Evolutionary conservation across 2,329 filamentous ascomycete species (phyloP).

Genomic region (Neonectria punicea): DNA sequence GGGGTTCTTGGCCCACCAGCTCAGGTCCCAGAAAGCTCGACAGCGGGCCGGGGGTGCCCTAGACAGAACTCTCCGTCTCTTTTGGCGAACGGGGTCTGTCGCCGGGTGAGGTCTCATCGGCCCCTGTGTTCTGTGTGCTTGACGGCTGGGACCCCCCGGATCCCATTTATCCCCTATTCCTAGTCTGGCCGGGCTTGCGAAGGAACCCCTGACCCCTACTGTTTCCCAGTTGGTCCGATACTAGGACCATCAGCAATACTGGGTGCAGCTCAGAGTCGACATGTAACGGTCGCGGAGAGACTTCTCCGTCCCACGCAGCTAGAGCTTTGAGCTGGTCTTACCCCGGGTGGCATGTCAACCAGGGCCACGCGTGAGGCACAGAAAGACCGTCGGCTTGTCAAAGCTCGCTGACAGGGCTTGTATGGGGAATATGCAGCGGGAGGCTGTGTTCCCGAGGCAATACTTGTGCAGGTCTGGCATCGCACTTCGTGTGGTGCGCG

Average conservation of each 20-base stretch:
- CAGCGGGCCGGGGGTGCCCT: slow-evolving; percentile 35
- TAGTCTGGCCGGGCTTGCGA: slow-evolving; percentile 50
- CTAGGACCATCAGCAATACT: slow-evolving; percentile 26
- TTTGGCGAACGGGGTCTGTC: slow-evolving; percentile 41
- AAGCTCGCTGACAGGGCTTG: slow-evolving; percentile 32
- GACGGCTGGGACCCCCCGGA: slow-evolving; percentile 34
- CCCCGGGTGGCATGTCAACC: slow-evolving; percentile 38
- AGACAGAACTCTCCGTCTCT: slow-evolving; percentile 38
- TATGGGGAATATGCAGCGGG: slow-evolving; percentile 37
- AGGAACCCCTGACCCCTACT: slow-evolving; percentile 31
- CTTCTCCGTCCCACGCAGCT: slow-evolving; percentile 29
- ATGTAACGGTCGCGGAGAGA: slow-evolving; percentile 35
- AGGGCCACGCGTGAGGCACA: slow-evolving; percentile 30
- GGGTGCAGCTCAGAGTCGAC: slow-evolving; percentile 29
- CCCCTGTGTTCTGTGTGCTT: slow-evolving; percentile 33
- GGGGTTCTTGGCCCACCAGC: slow-evolving; percentile 34
- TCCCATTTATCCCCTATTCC: slow-evolving; percentile 41
- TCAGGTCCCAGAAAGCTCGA: slow-evolving; percentile 29
- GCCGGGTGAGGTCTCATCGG: slow-evolving; percentile 30
- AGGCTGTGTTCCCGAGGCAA: slow-evolving; percentile 28
- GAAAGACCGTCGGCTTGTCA: slow-evolving; percentile 19
- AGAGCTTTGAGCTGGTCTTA: slow-evolving; percentile 33
- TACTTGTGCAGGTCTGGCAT: slow-evolving; percentile 19
- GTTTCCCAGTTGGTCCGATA: slow-evolving; percentile 30
- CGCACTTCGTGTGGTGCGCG: slow-evolving; percentile 11